Base-by-base conservation (phyloP, 129 eudicot genomes). In the Heracleum sosnowskyi region DNA sequence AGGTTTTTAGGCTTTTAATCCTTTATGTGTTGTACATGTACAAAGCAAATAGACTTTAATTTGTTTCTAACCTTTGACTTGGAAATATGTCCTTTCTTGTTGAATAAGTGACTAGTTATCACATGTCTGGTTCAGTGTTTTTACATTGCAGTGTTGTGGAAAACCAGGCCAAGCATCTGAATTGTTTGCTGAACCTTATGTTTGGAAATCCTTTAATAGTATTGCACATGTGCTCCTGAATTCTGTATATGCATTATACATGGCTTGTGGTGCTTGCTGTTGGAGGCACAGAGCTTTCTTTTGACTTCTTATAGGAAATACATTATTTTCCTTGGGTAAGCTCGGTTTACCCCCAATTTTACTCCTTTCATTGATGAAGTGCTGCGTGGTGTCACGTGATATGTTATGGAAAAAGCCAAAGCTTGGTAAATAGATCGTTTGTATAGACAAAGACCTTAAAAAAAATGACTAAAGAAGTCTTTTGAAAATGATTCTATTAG, bases 161-260 rank as follows among this genome's bases (percentile, higher is more conserved):
- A 44, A 74, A 29, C 34, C 51, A 40, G 76, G 51, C 76, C 76
- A 39, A 72, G 24, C 51, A 39, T 41, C 49, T 41, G 46, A 39
- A 24, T 72, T 39, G 49, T 42, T 74, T 46, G 20, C 12, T 41
- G 51, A 73, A 73, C 24, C 53, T 22, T 72, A 37, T 72, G 76
- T 37, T 40, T 36, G 8, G 20, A 40, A n/a, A 7, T 37, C 47
- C 55, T 4, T 24, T 71, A 36, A 20, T 36, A 34, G 74, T 33
- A 69, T 71, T 22, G 55, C 31, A 73, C 51, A 73, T 39, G 35
- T 73, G 77, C 60, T 74, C 29, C 77, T 44, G 77, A 74, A 74
- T 42, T 18, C 26, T 15, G 12, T 44, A 10, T 74, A 74, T 74
- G 57, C 49, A 72, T 42, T 1, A 69, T 36, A n/a, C 53, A 73